Percentiles rank a stretch among this genome's conserved stretches.
These are phyloP conservation scores for Suhomyces canberraensis DNA, from an alignment of 805 yeast species.

Conservation along the genomic window DNA sequence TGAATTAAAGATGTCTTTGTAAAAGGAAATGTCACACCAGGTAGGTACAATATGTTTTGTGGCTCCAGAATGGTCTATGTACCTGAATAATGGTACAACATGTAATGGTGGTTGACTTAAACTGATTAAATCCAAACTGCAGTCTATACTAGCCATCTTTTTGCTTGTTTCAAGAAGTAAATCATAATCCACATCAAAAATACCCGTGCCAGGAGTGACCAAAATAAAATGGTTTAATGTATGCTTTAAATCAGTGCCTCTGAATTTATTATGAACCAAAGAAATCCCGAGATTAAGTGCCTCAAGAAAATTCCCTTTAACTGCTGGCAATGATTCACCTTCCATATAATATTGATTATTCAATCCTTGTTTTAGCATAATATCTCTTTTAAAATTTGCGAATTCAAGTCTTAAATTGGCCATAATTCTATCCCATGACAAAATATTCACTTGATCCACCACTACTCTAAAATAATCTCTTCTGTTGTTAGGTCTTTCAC, in stretches of 20 bases:
- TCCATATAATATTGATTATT: constrained; percentile 17
- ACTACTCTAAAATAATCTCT: constrained; percentile 88
- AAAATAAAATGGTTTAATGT: constrained; percentile 88
- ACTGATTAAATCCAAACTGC: constrained; percentile 86
- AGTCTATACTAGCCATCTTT: constrained; percentile 71
- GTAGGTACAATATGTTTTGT: constrained; percentile 80
- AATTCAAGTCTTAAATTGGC: constrained; percentile 80
- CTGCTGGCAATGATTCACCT: constrained; percentile 68
- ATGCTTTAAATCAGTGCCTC: constrained; percentile 82
- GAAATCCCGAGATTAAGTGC: constrained; percentile 83
- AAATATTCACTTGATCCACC: constrained; percentile 87
- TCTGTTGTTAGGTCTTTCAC: constrained; percentile 66
- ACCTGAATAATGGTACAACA: constrained; percentile 84
- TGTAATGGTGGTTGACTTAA: constrained; percentile 89
- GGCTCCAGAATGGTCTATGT: constrained; percentile 40
- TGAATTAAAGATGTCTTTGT: constrained; percentile 54
- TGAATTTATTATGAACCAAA: constrained; percentile 69
- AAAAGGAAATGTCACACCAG: constrained; percentile 93
- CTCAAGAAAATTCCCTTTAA: constrained; percentile 85
- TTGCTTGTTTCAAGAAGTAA: constrained; percentile 71
- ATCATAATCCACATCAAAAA: constrained; percentile 86
- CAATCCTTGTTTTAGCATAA: constrained; percentile 43
- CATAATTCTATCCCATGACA: constrained; percentile 92
- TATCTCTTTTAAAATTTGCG: constrained; percentile 73
- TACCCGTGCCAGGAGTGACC: constrained; percentile 89